phyloP scores from a whole-genome alignment of 2,329 filamentous ascomycete genomes.

The Phialophora expanda region DNA sequence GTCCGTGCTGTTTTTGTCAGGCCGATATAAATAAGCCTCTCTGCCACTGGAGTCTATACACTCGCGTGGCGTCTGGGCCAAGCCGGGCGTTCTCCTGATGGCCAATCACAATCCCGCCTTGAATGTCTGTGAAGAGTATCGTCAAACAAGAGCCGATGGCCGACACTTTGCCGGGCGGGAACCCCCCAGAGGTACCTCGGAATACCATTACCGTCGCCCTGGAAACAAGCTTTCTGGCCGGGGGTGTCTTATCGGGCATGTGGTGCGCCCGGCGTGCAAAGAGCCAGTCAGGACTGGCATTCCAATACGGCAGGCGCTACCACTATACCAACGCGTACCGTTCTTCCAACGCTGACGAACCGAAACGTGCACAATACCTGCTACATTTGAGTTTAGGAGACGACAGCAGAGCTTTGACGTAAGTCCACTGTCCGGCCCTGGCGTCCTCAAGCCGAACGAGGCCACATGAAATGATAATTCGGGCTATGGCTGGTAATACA shows the following conservation, averaged over 20 bases:
- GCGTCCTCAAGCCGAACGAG: neutral
- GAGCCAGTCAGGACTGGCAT: neutral
- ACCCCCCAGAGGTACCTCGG: neutral
- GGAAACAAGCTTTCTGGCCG: neutral
- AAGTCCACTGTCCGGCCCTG: neutral
- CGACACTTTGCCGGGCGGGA: neutral
- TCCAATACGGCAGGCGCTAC: neutral
- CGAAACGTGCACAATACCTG: neutral
- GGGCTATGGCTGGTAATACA: neutral
- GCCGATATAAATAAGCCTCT: constrained; percentile 4
- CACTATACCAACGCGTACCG: neutral
- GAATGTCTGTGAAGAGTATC: constrained; percentile 9
- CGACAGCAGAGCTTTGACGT: neutral
- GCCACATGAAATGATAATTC: neutral
- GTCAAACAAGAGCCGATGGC: neutral
- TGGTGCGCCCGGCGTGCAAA: neutral
- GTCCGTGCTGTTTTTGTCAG: neutral
- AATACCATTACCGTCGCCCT: neutral
- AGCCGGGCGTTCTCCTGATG: constrained; percentile 5
- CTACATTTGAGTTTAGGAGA: neutral
- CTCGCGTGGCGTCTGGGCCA: neutral
- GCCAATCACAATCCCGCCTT: neutral
- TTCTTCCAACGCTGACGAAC: neutral
- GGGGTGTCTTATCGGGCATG: neutral
- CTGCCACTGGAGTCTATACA: neutral